Conservation (phyloP, 495 filamentous ascomycete species). For the Letharia columbiana region DNA sequence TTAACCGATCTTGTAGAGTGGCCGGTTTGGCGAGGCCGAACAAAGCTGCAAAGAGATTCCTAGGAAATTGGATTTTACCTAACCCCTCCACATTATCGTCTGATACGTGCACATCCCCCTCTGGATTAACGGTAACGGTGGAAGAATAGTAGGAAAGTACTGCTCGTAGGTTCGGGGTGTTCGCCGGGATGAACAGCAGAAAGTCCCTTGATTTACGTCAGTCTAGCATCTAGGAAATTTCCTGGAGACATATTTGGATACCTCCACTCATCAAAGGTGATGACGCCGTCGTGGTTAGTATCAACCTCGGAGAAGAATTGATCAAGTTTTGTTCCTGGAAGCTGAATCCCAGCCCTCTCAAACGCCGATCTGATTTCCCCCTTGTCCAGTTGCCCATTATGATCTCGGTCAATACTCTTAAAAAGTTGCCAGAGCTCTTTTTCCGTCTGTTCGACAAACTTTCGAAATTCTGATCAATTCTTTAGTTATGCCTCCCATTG, state of each 20-base stretch:
- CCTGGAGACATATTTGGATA: constrained; percentile 39
- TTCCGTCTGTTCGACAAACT: constrained; percentile 81
- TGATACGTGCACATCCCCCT: constrained; percentile 88
- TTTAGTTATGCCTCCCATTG: neutral
- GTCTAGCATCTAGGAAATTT: neutral
- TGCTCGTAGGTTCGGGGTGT: constrained; percentile 63
- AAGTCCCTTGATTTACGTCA: constrained; percentile 59
- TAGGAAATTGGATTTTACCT: constrained; percentile 84
- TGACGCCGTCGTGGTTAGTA: constrained; percentile 76
- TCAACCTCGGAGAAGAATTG: constrained; percentile 86
- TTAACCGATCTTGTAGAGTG: neutral
- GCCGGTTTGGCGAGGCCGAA: constrained; percentile 21
- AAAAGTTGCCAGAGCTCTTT: constrained; percentile 73
- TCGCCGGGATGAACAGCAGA: constrained; percentile 82
- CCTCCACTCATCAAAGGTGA: constrained; percentile 95
- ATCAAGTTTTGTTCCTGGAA: constrained; percentile 68
- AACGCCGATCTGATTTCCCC: constrained; percentile 72
- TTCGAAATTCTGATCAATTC: constrained; percentile 60
- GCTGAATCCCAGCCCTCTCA: constrained; percentile 62
- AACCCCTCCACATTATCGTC: constrained; percentile 81
- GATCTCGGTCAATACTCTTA: constrained; percentile 74
- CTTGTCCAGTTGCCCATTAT: constrained; percentile 84
- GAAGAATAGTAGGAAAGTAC: constrained; percentile 89
- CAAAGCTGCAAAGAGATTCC: constrained; percentile 58
- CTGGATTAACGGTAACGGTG: constrained; percentile 79